Conservation (phyloP, 768 basidiomycete species). For the Boletus sp. region DNA sequence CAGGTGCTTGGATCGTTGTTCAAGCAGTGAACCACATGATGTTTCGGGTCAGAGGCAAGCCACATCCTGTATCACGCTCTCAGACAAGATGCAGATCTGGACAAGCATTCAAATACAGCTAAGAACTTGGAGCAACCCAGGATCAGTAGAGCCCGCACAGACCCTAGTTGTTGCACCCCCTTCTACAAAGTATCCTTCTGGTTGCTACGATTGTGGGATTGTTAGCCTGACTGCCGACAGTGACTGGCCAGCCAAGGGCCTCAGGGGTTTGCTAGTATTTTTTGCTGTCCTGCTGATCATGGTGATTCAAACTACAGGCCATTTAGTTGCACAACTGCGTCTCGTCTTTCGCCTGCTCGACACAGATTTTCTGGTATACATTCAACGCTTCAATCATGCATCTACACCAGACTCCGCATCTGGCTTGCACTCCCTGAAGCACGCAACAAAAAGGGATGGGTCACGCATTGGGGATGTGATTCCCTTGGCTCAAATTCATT, state of each 20-base stretch:
- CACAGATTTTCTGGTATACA: not conserved
- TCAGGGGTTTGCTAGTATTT: not conserved
- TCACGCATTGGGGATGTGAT: no score
- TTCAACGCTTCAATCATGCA: no score
- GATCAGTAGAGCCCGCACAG: no score
- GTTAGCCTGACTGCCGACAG: not conserved
- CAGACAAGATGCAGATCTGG: not conserved
- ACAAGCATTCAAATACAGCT: not conserved
- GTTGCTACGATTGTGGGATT: not conserved
- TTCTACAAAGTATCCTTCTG: not conserved
- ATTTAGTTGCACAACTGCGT: not conserved
- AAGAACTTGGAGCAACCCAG: not conserved
- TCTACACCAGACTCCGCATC: no score
- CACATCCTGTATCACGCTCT: not conserved
- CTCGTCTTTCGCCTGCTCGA: not conserved
- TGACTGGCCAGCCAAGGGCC: not conserved
- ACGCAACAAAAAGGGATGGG: no score
- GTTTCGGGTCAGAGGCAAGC: no score
- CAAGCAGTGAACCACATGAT: no score
- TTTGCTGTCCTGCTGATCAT: not conserved
- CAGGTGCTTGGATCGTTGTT: no score
- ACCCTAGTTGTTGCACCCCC: not conserved
- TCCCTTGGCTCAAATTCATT: no score
- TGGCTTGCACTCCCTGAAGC: no score
- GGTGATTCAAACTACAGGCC: not conserved